Percentiles rank a stretch among this genome's conserved stretches.
These are phyloP conservation scores for Chlorella sp. DNA, from an alignment of 139 green algal genomes.

Conservation along the genomic window DNA sequence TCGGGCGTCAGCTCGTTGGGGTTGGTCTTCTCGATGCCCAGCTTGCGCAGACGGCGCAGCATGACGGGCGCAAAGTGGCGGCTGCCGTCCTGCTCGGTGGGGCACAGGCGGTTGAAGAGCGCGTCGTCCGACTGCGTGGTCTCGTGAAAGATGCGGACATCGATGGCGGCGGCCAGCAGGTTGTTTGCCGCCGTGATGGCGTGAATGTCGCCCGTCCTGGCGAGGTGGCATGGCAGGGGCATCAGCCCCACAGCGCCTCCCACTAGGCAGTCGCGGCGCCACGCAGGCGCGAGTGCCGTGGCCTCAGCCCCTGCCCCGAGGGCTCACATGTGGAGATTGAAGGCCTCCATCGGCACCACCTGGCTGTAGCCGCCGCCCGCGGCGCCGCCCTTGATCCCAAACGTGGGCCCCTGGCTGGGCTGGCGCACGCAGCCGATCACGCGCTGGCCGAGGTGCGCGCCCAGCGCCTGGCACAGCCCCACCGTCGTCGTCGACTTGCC, in stretches of 20 bases:
- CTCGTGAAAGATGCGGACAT: slow-evolving; percentile 98
- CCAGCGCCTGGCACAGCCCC: slow-evolving; percentile 95
- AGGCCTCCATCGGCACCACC: slow-evolving; percentile 43
- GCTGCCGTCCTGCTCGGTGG: slow-evolving; percentile 60
- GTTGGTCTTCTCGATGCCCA: slow-evolving; percentile 93
- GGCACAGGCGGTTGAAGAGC: slow-evolving; percentile 91
- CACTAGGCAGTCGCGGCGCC: too few species aligned
- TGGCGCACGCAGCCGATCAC: slow-evolving; percentile 94
- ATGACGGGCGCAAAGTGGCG: slow-evolving; percentile 91
- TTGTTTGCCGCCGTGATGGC: slow-evolving; percentile 98
- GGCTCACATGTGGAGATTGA: neutral
- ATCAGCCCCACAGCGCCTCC: too few species aligned
- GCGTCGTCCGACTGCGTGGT: slow-evolving; percentile 78
- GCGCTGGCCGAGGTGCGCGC: slow-evolving; percentile 83
- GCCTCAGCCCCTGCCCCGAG: too few species aligned
- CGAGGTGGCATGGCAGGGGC: slow-evolving; percentile 77
- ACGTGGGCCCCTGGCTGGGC: slow-evolving; percentile 95
- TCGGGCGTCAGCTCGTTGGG: slow-evolving; percentile 87
- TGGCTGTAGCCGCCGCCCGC: slow-evolving; percentile 97
- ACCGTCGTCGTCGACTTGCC: slow-evolving; percentile 98
- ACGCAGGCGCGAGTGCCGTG: too few species aligned
- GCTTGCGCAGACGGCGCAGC: slow-evolving; percentile 81
- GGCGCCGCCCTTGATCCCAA: slow-evolving; percentile 96
- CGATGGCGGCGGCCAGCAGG: slow-evolving; percentile 95
- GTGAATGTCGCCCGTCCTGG: slow-evolving; percentile 98